Base-by-base conservation (phyloP, 2,329 filamentous ascomycete species). In the Pseudogymnoascus sp. region DNA sequence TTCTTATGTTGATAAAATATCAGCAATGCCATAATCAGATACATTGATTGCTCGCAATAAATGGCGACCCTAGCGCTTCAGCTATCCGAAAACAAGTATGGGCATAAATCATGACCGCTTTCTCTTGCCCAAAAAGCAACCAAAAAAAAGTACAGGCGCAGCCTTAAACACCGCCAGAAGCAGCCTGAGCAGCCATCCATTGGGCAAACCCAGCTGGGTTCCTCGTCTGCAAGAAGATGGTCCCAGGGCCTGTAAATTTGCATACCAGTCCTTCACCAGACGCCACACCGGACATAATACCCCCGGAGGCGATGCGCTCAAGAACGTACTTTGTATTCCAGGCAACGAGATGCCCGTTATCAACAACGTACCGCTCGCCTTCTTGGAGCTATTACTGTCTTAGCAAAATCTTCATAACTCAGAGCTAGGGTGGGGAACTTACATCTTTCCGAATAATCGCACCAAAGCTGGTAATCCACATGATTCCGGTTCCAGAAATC, bases 321-420 rank as follows among this genome's bases (percentile, higher is more conserved):
- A 99, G 86, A 4, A 90, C 82, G 71, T 97, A 99, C 72, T 96
- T 91, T 72, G 90, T 93, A 74, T 97, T 97, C 95, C 95, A 99
- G 0, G 95, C 93, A 0, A 97, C 92, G 0, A 97, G 81, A 69
- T 97, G 92, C 2, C 91, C 91, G 70, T 96, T 96, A 71, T 96
- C 91, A 63, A 97, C 87, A 68, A 95, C 91, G 75, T 97, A 97
- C 69, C 88, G 89, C 74, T 97, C 93, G 8, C 88, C 88, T 11
- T 86, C 83, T 50, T 74, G 76, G 29, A 87, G 78, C 81, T 70
- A 62, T 62, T 64, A 16, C 31, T 10, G 61, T 10, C 61, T 70
- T 26, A 71, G 68, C 33, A 62, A 10, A 21, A 13, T 19, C 21
- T 19, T 4, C 8, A 19, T 33, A 10, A 42, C 24, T 10, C 4